Percentiles rank a stretch among this genome's conserved stretches.
Conservation (phyloP, 1,284 basidiomycete species). For the Stygiomarasmius scandens region DNA sequence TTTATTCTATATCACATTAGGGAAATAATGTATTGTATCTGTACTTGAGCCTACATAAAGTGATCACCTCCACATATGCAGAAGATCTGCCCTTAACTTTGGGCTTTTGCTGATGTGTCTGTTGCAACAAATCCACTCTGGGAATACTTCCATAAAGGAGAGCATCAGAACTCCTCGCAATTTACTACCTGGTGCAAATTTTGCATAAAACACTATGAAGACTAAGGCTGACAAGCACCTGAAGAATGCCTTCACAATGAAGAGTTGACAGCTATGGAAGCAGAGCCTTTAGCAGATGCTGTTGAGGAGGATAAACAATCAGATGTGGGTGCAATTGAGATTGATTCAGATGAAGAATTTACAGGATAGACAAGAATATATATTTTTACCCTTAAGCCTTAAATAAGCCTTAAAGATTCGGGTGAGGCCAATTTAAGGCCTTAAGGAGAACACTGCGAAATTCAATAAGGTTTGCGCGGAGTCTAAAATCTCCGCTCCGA, state of each 20-base stretch:
- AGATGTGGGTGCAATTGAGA: conserved; percentile 16
- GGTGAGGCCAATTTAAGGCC: too few species aligned
- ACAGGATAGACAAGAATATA: not conserved
- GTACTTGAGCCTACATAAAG: too few species aligned
- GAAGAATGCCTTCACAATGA: not conserved
- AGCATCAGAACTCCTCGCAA: conserved; percentile 5
- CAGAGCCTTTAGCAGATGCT: conserved; percentile 8
- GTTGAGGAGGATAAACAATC: conserved; percentile 12
- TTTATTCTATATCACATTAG: too few species aligned
- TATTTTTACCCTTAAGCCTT: not conserved
- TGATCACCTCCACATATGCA: too few species aligned
- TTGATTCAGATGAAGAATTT: conserved; percentile 4
- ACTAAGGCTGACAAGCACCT: not conserved
- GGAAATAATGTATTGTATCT: too few species aligned
- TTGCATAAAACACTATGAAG: conserved; percentile 10
- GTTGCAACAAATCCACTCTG: conserved; percentile 6
- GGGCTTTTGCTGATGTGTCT: too few species aligned
- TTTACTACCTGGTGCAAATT: conserved; percentile 6
- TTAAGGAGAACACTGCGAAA: too few species aligned
- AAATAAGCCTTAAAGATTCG: not conserved
- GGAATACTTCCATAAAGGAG: conserved; percentile 6
- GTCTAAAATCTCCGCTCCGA: too few species aligned
- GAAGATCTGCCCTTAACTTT: too few species aligned
- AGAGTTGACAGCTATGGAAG: conserved; percentile 1
- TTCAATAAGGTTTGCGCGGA: too few species aligned